A percentile compares a stretch with the other conserved stretches of the same genome.
Evolutionary conservation across 2,329 filamentous ascomycete species (phyloP).

Genomic region (Talaromyces sp.): DNA sequence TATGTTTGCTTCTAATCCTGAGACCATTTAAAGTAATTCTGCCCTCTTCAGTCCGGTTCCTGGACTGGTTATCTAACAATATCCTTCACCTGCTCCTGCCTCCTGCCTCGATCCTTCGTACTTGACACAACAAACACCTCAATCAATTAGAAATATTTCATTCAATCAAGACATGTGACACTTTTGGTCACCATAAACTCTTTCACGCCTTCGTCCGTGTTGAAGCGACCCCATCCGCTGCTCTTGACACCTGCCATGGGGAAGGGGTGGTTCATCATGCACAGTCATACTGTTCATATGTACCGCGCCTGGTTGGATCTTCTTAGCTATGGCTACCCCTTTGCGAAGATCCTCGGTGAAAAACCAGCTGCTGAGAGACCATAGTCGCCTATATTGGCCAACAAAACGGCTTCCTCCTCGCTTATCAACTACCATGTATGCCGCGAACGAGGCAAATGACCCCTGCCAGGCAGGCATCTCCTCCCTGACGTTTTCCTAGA

Average conservation of each 20-base stretch:
- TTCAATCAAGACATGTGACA: constrained; percentile 25
- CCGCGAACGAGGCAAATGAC: constrained; percentile 65
- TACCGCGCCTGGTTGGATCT: constrained; percentile 58
- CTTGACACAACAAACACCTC: too few relatives aligned
- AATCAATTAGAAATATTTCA: too few relatives aligned
- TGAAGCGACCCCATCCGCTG: constrained; percentile 56
- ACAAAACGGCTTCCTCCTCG: constrained; percentile 34
- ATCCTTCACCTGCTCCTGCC: too few relatives aligned
- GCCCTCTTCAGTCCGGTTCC: too few relatives aligned
- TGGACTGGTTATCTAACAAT: too few relatives aligned
- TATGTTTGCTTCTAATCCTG: neutral
- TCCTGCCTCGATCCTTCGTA: too few relatives aligned
- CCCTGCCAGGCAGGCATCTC: constrained; percentile 56
- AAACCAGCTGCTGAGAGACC: constrained; percentile 34
- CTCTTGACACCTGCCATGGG: constrained; percentile 59
- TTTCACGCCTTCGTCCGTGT: constrained; percentile 42
- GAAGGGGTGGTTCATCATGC: constrained; percentile 56
- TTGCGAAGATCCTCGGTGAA: constrained; percentile 42
- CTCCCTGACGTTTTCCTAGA: constrained; percentile 57
- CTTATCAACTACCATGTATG: constrained; percentile 50
- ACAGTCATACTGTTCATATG: constrained; percentile 61
- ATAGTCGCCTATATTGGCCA: constrained; percentile 38
- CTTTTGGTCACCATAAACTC: constrained; percentile 58
- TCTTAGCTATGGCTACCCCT: constrained; percentile 53
- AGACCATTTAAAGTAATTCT: neutral